Base-by-base conservation (phyloP, 352 stramenopile genomes). In the Pythium rhizo-oryzae region DNA sequence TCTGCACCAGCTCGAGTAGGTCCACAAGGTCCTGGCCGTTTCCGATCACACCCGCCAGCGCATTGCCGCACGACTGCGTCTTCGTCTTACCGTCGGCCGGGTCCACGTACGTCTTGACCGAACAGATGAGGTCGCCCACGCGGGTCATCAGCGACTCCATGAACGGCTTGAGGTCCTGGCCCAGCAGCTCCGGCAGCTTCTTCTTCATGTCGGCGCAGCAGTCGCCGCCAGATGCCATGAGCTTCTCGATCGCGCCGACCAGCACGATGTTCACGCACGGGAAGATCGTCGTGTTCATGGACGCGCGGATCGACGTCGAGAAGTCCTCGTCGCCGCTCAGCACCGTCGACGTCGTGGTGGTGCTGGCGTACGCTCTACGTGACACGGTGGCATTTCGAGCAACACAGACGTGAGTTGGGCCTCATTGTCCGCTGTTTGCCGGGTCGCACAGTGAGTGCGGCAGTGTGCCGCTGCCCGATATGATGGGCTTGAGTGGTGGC, bases 401-500 rank as follows among this genome's bases (percentile, higher is more conserved):
- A n/a, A n/a, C n/a, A n/a, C n/a, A n/a, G n/a, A n/a, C n/a, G n/a
- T n/a, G n/a, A n/a, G n/a, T n/a, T n/a, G n/a, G n/a, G n/a, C n/a
- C 77, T 99, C 97, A 37, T 91, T 70, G 54, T 81, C 57, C 18
- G 97, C 97, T 9, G 99, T 67, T 39, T 98, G 91, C 64, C 94
- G 98, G 9, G 96, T 97, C 61, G 51, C 80, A 85, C n/a, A 97
- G 62, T 41, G 87, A 76, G n/a, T 88, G 72, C 57, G 90, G 70
- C 12, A 97, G 65, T 16, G 89, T 96, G 23, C 98, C 98, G 63
- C 88, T 98, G 30, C 98, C 98, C 18, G 86, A 98, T 41, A 99
- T 98, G 55, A 99, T 93, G 0, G 97, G 96, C 77, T 99, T 97
- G 6, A 99, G 79, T 55, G 98, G 49, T 92, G 85, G 62, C 97